Base-by-base conservation (phyloP, 2,329 filamentous ascomycete genomes). In the Botryosphaeria dothidea region DNA sequence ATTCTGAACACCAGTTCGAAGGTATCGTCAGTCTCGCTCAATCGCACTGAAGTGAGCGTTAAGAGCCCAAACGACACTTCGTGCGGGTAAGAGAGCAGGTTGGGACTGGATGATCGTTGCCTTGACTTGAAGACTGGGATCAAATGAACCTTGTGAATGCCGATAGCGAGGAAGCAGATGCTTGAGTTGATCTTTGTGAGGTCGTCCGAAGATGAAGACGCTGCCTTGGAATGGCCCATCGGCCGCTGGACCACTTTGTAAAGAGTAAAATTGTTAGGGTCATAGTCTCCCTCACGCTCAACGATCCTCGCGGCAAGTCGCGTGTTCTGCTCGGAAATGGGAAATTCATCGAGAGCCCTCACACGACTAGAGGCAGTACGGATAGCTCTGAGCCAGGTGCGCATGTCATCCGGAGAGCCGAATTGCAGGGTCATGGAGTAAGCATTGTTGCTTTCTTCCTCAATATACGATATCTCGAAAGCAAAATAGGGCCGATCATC, bases 131-230 rank as follows among this genome's bases (percentile, higher is more conserved):
- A 83, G 34, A 89, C 72, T n/a, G 88, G 88, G 51, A 92, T 83
- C 56, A 92, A 71, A 76, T 91, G 89, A 36, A 91, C 78, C 72
- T 89, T 90, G 78, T 91, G 88, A 34, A 89, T 82, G 21, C 89
- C 89, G 72, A 92, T 83, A 6, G 86, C 88, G 67, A 92, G 81
- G 72, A 90, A 90, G 75, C 86, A 90, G 25, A 90, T 84, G 9
- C 84, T 86, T 9, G 88, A 86, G 43, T 84, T 84, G 29, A 88
- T 76, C 71, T 90, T 91, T 56, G 86, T 82, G 48, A 91, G 74
- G 69, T 91, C 89, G 66, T 91, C 89, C 17, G 85, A 84, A 7
- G 89, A 89, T 9, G 89, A 89, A 3, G 86, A 83, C 62, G 85
- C 80, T 36, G 81, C 80, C 34, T 79, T 78, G 19, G 82, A 80